A percentile compares a stretch with the other conserved stretches of the same genome.
Evolutionary conservation across 2,329 filamentous ascomycete genomes (phyloP).

Genomic region (Diaporthe destruens): DNA sequence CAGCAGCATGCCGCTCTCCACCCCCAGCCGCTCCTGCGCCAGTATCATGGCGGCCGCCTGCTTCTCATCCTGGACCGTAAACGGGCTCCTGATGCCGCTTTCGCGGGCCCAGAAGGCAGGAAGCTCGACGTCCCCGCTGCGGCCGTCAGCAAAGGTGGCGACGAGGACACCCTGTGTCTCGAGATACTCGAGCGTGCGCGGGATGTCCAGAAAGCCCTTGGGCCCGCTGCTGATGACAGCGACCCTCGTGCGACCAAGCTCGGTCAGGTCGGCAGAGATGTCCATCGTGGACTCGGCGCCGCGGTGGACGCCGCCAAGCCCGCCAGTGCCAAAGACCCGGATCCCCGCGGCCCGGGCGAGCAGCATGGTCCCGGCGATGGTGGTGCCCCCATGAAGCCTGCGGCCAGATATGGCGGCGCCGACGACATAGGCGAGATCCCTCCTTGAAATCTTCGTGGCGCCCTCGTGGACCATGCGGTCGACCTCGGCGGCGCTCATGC

Average conservation of each 20-base stretch:
- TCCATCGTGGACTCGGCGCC: conserved; percentile 90
- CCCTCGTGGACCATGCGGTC: conserved; percentile 77
- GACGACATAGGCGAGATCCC: conserved; percentile 86
- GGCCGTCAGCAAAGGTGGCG: conserved; percentile 89
- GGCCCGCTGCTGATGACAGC: conserved; percentile 91
- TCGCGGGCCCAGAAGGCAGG: conserved; percentile 94
- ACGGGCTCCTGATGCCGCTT: conserved; percentile 84
- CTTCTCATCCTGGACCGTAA: conserved; percentile 77
- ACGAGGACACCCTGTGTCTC: conserved; percentile 83
- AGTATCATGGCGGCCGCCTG: conserved; percentile 92
- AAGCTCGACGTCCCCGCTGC: conserved; percentile 80
- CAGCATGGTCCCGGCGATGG: conserved; percentile 92
- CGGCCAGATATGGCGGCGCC: conserved; percentile 78
- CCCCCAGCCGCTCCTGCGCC: conserved; percentile 78
- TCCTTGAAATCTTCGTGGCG: conserved; percentile 85
- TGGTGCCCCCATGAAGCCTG: conserved; percentile 88
- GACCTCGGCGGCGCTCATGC: conserved; percentile 79
- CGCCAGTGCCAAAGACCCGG: conserved; percentile 92
- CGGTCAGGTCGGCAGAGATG: conserved; percentile 93
- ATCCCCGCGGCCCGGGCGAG: conserved; percentile 90
- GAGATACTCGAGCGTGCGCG: conserved; percentile 84
- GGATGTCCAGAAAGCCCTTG: conserved; percentile 96
- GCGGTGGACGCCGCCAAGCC: conserved; percentile 92
- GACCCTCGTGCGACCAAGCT: conserved; percentile 89
- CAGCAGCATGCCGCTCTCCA: conserved; percentile 86